Percentiles rank a stretch among this genome's conserved stretches.
These are phyloP conservation scores for Microcyclosporella mali DNA, from an alignment of 2,329 filamentous ascomycete species.

Conservation along the genomic window DNA sequence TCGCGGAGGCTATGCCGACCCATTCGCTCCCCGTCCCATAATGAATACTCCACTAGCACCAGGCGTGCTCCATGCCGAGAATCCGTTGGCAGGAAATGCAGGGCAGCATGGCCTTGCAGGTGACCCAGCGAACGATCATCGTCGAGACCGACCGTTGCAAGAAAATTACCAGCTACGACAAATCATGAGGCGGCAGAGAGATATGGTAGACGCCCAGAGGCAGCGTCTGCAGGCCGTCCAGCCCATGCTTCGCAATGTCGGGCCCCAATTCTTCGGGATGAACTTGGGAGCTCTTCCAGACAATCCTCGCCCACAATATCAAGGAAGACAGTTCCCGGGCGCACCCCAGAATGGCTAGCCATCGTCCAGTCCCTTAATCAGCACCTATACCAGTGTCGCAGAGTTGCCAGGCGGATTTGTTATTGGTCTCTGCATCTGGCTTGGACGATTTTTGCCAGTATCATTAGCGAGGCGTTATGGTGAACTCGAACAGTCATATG, in stretches of 20 bases:
- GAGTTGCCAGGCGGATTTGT: background rate
- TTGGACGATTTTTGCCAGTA: background rate
- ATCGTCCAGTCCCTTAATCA: background rate
- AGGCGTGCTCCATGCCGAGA: constrained; percentile 1
- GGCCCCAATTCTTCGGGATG: constrained; percentile 1
- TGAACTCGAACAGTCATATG: too few relatives aligned
- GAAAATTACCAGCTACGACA: too few relatives aligned
- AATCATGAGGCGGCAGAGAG: too few relatives aligned
- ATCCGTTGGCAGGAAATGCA: too few relatives aligned
- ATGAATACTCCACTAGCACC: background rate
- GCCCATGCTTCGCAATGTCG: constrained; percentile 5
- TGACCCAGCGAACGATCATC: too few relatives aligned
- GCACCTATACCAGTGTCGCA: too few relatives aligned
- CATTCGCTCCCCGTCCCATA: background rate
- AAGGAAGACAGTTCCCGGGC: constrained; percentile 3
- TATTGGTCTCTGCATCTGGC: background rate
- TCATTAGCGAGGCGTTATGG: too few relatives aligned
- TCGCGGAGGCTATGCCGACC: constrained; percentile 8
- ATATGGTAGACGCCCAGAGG: too few relatives aligned
- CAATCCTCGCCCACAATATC: constrained; percentile 6
- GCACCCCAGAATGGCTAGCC: constrained; percentile 4
- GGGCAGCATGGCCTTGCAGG: too few relatives aligned
- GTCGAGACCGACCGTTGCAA: too few relatives aligned
- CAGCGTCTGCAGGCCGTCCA: constrained; percentile 1
- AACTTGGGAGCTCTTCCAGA: constrained; percentile 1